Evolutionary conservation across 2,329 filamentous ascomycete species (phyloP).

Genomic region (Claviceps humidiphila): DNA sequence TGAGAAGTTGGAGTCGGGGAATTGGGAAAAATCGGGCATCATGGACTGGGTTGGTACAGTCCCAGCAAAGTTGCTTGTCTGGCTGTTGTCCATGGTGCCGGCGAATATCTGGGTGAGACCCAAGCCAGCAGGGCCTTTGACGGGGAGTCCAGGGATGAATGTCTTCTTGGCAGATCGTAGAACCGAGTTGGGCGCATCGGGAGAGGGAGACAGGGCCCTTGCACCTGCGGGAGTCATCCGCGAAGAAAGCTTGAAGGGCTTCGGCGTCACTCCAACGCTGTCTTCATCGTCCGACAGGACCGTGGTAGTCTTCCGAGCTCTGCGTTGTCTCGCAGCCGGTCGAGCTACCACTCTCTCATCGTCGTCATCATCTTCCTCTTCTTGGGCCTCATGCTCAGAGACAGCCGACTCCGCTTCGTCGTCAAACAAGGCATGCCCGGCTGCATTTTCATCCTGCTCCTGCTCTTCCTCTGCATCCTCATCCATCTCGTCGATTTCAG

Average conservation of each 20-base stretch:
- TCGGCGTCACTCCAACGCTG: slow-evolving; percentile 33
- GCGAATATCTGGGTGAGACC: slow-evolving; percentile 84
- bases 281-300: slow-evolving; percentile 50
- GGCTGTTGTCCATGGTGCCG: slow-evolving; percentile 60
- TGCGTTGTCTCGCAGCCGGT: slow-evolving; percentile 29
- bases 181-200: slow-evolving; percentile 47
- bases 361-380: slow-evolving; percentile 16
- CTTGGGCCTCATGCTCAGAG: slow-evolving; percentile 18
- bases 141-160: slow-evolving; percentile 56
- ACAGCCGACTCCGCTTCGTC: slow-evolving; percentile 25
- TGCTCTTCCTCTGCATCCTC: slow-evolving; percentile 23
- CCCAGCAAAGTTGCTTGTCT: slow-evolving; percentile 17
- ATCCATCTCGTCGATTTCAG: slow-evolving; percentile 25
- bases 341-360: slow-evolving; percentile 24
- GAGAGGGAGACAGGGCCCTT: slow-evolving; percentile 31
- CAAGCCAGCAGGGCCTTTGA: slow-evolving; percentile 47
- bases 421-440: slow-evolving; percentile 22
- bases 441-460: slow-evolving; percentile 16
- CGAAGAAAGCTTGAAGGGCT: slow-evolving; percentile 24
- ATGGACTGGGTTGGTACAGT: slow-evolving; percentile 28
- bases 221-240: slow-evolving; percentile 29
- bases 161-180: slow-evolving; percentile 55
- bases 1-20: slow-evolving; percentile 48
- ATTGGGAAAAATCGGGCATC: slow-evolving; percentile 44
- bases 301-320: slow-evolving; percentile 35